phyloP scores from a whole-genome alignment of 192 early-diverging fungal genomes.

The Gonapodya sp. region DNA sequence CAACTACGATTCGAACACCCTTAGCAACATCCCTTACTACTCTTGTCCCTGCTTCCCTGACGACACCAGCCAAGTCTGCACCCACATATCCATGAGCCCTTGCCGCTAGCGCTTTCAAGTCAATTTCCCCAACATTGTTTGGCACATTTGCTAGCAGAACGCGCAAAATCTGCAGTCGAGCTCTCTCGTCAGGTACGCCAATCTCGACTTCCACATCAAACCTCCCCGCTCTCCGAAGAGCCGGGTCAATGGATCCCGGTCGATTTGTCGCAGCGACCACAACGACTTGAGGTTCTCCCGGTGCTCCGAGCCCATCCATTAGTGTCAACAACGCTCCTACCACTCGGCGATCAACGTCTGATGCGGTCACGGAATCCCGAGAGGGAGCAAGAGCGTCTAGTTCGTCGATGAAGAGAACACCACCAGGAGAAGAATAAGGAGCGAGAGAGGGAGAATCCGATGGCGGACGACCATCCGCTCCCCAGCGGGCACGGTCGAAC shows the following conservation, averaged over 20 bases:
- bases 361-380: constrained; percentile 34
- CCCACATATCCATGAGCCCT: constrained; percentile 90
- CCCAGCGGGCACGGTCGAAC: neutral
- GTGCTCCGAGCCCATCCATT: constrained; percentile 62
- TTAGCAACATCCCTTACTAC: constrained; percentile 48
- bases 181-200: constrained; percentile 65
- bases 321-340: constrained; percentile 90
- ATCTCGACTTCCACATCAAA: constrained; percentile 90
- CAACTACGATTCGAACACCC: neutral
- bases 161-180: constrained; percentile 61
- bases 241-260: constrained; percentile 77
- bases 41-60: constrained; percentile 76
- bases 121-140: constrained; percentile 43
- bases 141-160: constrained; percentile 60
- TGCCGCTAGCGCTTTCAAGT: constrained; percentile 52
- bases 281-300: constrained; percentile 37
- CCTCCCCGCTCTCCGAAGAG: constrained; percentile 82
- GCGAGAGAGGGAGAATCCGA: neutral
- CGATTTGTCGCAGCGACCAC: constrained; percentile 92
- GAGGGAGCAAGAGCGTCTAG: constrained; percentile 60
- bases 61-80: constrained; percentile 84
- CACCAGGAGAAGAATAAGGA: neutral
- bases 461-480: neutral
- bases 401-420: constrained; percentile 87
- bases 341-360: constrained; percentile 79